Percentiles rank a stretch among this genome's conserved stretches.
Evolutionary conservation across 2,329 filamentous ascomycete genomes (phyloP).

Genomic region (Chaetomiaceae sp.): DNA sequence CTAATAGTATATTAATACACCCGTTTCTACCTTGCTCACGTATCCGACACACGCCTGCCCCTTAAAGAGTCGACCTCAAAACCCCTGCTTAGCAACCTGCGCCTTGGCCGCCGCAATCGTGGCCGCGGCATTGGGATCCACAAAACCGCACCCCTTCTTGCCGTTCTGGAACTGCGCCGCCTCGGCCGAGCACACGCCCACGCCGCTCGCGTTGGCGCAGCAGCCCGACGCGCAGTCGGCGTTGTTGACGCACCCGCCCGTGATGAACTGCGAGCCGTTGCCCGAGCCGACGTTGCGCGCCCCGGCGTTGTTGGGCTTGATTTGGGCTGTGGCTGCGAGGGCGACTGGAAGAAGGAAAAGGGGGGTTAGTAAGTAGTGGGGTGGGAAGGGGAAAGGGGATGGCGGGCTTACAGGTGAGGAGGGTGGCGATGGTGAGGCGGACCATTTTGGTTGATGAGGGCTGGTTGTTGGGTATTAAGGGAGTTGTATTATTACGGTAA

Average conservation of each 20-base stretch:
- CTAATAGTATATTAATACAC: too few relatives aligned
- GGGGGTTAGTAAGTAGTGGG: background rate
- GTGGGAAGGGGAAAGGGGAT: background rate
- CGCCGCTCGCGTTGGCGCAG: constrained; percentile 30
- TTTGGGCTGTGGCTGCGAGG: constrained; percentile 25
- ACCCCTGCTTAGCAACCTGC: constrained; percentile 32
- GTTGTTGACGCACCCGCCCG: constrained; percentile 32
- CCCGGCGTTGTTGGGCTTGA: constrained; percentile 32
- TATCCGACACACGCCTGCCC: too few relatives aligned
- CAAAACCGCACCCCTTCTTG: constrained; percentile 34
- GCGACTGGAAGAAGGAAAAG: constrained; percentile 21
- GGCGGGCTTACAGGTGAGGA: constrained; percentile 27
- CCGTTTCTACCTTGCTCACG: too few relatives aligned
- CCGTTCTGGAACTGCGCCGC: constrained; percentile 33
- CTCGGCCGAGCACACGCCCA: constrained; percentile 32
- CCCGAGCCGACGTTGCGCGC: constrained; percentile 31
- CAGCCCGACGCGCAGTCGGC: constrained; percentile 31
- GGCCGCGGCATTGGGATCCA: constrained; percentile 29
- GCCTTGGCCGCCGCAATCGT: constrained; percentile 32
- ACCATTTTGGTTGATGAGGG: constrained; percentile 28
- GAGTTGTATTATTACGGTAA: constrained; percentile 1
- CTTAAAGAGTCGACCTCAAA: constrained; percentile 17
- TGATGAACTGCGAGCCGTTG: constrained; percentile 32
- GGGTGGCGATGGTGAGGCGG: constrained; percentile 27
- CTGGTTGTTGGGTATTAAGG: background rate